Evolutionary conservation across 2,329 filamentous ascomycete species (phyloP), one percentile per base, ranked within the genome.

Genomic region (Lecanosticta acicola): DNA sequence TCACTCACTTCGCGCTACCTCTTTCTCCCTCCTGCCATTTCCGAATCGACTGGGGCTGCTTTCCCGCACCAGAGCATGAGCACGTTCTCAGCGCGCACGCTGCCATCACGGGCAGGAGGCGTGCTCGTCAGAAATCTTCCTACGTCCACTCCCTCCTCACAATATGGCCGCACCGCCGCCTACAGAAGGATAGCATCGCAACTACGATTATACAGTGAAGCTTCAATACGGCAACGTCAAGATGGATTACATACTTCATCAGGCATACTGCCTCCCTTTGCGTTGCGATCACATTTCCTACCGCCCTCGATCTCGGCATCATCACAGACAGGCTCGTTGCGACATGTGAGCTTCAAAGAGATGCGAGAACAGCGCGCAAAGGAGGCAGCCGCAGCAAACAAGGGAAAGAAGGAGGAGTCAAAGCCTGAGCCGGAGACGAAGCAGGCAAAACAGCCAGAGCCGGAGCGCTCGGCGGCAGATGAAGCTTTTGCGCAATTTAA

Each of bases 151-250:
- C 57, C 65, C 46, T 61, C 61, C 54, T 65, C 66, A 48, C 24
- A 29, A 29, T 69, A 70, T 57, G 70, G 70, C 58, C 66, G 71
- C 56, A 70, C 72, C 26, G 68, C 71, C 41, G 66, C 71, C 44
- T 72, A 74, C 61, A 66, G 73, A 56, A 67, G 72, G 65, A 66
- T 73, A 72, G 66, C 56, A 43, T 38, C 46, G 21, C 42, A 52
- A 39, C 35, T 53, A 10, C 46, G 57, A 35, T 45, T 51, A 36
- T 62, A 61, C 41, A 61, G 61, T 42, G 54, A 61, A 46, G 58
- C 44, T 18, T 52, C 59, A 45, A 56, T 56, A 60, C 62, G 55
- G 33, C 44, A 39, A 32, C 52, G 58, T n/a, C 56, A 53, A 39
- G 39, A 56, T 55, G 56, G 26, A 20, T 32, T 16, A 49, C 17